Evolutionary conservation across 1,284 basidiomycete genomes (phyloP), one percentile per base, ranked within the genome.

Genomic region (Gymnopus androsaceus): DNA sequence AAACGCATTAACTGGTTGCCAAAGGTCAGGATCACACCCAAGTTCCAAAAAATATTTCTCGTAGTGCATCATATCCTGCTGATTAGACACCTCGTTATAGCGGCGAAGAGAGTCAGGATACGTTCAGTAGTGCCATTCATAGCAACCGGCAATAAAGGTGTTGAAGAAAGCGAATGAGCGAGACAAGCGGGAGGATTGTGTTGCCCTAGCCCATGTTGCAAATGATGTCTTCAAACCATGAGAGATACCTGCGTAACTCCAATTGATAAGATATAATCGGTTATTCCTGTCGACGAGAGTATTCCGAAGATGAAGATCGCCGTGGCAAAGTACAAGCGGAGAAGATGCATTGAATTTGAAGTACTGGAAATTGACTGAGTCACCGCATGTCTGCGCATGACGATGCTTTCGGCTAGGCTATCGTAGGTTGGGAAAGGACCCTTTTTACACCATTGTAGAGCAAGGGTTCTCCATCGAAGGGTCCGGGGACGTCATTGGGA

Each of bases 371-470:
- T 40, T 42, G 41, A 27, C 8, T 25, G 23, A 21, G 41, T n/a
- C 2, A 36, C 33, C 5, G 38, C 25, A 28, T 55, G 53, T 14
- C 50, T 28, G 23, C 48, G 53, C 3, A 45, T 37, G 47, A 67
- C 62, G 54, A 58, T 64, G 66, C 68, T 68, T 6, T 37, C 55
- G 0, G 59, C 58, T 49, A 69, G 51, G 3, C 62, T 66, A 17
- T 42, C 51, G 44, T 69, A 70, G 2, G 67, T 61, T 4, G 40
- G 11, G 47, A 69, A 71, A 4, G 68, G 68, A 25, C 65, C 67
- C 55, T 57, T 25, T 60, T 62, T 27, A 21, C 41, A 27, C 23
- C 21, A n/a, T 53, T 38, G 9, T 63, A 57, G 8, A 54, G 50
- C 55, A 68, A 67, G 48, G 61, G 53, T 31, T 53, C 38, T 7